These are phyloP conservation scores for Neurospora cerealis DNA, from an alignment of 495 filamentous ascomycete genomes.

Conservation along the genomic window DNA sequence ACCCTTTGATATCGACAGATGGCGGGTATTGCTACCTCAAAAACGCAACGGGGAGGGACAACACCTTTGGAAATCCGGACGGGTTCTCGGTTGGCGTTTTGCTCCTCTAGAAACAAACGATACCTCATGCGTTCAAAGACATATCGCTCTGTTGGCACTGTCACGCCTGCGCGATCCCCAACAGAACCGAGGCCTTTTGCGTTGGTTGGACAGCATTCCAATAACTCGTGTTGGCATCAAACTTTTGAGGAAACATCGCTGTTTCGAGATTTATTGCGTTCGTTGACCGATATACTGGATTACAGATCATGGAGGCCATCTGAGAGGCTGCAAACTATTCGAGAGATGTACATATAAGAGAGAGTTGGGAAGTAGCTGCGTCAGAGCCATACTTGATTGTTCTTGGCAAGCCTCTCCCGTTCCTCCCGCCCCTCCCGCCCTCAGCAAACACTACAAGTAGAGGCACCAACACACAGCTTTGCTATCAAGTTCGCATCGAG, in stretches of 20 bases:
- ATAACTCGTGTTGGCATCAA: background rate
- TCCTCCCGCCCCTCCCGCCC: background rate
- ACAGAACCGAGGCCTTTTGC: background rate
- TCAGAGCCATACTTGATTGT: background rate
- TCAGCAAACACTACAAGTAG: background rate
- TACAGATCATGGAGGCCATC: background rate
- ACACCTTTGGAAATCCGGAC: slow-evolving; percentile 15
- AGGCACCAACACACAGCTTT: background rate
- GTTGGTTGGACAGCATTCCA: background rate
- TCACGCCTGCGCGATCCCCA: background rate
- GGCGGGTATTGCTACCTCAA: slow-evolving; percentile 27
- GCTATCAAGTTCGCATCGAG: background rate
- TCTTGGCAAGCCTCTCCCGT: background rate
- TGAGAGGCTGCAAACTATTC: background rate
- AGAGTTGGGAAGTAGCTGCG: background rate
- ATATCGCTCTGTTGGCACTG: background rate
- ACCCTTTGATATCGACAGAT: background rate
- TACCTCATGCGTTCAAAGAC: background rate
- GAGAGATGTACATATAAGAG: background rate
- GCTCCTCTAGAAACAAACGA: background rate
- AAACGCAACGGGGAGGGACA: slow-evolving; percentile 24
- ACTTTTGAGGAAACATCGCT: background rate
- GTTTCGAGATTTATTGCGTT: background rate
- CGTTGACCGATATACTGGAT: background rate
- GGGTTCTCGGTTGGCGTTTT: slow-evolving; percentile 20